Evolutionary conservation across 768 basidiomycete species (phyloP).

Genomic region (Trametes cubensis): DNA sequence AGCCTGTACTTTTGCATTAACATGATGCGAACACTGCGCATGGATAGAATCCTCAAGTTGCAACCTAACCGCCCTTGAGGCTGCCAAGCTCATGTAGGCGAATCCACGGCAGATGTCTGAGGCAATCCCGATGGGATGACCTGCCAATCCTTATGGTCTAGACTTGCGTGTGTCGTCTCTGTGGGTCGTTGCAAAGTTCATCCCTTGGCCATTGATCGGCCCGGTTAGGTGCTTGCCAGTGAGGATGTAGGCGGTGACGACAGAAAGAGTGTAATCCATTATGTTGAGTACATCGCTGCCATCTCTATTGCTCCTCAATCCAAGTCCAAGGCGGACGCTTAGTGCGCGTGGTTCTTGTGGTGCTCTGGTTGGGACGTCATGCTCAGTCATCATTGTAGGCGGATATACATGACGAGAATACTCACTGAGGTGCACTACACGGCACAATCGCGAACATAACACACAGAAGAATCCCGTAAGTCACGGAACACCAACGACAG

Average conservation of each 20-base stretch:
- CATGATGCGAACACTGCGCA: too few relatives aligned
- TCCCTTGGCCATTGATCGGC: too few relatives aligned
- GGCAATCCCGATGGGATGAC: too few relatives aligned
- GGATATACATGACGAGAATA: constrained; percentile 20
- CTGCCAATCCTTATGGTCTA: too few relatives aligned
- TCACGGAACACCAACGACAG: constrained; percentile 1
- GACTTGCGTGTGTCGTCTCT: too few relatives aligned
- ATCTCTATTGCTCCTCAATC: constrained; percentile 19
- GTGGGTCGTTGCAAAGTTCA: too few relatives aligned
- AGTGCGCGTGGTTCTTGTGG: constrained; percentile 91
- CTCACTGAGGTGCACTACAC: constrained; percentile 82
- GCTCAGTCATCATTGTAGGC: constrained; percentile 27
- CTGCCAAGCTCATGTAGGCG: too few relatives aligned
- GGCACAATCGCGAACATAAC: neutral
- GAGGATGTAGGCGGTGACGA: neutral
- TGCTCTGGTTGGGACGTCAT: constrained; percentile 55
- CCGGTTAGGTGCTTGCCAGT: too few relatives aligned
- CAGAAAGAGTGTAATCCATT: constrained; percentile 4
- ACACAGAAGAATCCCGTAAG: constrained; percentile 13
- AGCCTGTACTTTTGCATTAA: too few relatives aligned
- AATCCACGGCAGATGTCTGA: too few relatives aligned
- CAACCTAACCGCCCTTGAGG: too few relatives aligned
- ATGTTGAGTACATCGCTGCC: constrained; percentile 14
- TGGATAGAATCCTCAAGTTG: too few relatives aligned
- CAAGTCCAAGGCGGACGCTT: constrained; percentile 27